Base-by-base conservation (phyloP, 495 filamentous ascomycete genomes). In the Neurospora sp. region DNA sequence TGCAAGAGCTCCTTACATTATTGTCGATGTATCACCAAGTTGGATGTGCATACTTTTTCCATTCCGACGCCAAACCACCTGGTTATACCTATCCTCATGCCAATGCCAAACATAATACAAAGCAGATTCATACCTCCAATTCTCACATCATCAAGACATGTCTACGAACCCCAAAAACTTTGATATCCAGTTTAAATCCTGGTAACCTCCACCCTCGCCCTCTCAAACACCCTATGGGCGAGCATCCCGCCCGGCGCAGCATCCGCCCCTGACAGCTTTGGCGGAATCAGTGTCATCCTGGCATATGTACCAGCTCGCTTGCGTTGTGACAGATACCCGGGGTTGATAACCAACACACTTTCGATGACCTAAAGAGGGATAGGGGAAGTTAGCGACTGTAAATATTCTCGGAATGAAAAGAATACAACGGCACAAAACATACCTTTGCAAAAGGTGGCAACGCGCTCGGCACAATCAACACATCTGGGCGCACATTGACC, bases 381-480 rank as follows among this genome's bases (percentile, higher is more conserved):
- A 35, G 35, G 42, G 16, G 18, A 46, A 38, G 74, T 79, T 44
- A 83, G 76, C 10, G 44, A 40, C 41, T 27, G 9, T 38, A 14
- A 39, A 8, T 31, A 9, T 69, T 35, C 41, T 20, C 9, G 39
- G 7, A 8, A 46, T 6, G 5, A 60, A 31, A n/a, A 5, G 11
- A 18, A 72, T 60, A 46, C 37, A n/a, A 46, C 37, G n/a, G 70
- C 46, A 73, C 14, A 73, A 8, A 74, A 79, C 87, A 75, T 84
- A 96, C 94, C 88, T 93, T 96, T 46, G 92, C 93, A 85, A 96
- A 97, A 5, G 93, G 90, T 10, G 91, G 90, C 75, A 99, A 81
- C 74, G 90, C 88, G 76, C 94, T 97, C 40, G 96, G 96, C 37
- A 92, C 84, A 41, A 99, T 86, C 74, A 98, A 78, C 37, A 99